Evolutionary conservation across 345 rosid species (phyloP).

Genomic region (Leavenworthia alabamica): DNA sequence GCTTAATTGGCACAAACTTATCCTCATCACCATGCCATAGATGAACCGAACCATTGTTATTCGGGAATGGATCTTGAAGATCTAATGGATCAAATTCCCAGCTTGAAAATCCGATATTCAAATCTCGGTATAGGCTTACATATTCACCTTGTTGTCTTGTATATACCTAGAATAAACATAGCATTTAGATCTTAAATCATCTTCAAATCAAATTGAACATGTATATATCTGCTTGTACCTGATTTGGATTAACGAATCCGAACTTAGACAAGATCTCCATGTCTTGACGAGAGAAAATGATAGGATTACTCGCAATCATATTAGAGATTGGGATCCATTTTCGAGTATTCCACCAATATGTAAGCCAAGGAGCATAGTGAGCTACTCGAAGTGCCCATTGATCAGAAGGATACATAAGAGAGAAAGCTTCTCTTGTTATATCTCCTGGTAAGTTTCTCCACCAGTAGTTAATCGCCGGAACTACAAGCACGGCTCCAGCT

Average conservation of each 20-base stretch:
- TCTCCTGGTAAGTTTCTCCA: slow-evolving; percentile 51
- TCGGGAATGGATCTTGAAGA: slow-evolving; percentile 49
- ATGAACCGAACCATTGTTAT: slow-evolving; percentile 48
- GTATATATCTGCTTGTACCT: slow-evolving; percentile 4
- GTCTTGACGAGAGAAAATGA: slow-evolving; percentile 36
- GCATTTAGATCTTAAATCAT: not conserved
- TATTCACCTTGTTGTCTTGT: slow-evolving; percentile 51
- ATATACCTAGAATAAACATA: slow-evolving; percentile 12
- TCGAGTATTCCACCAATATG: slow-evolving; percentile 61
- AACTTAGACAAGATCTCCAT: slow-evolving; percentile 26
- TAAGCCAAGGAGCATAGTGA: slow-evolving; percentile 45
- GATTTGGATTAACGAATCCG: slow-evolving; percentile 4
- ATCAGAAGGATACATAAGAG: slow-evolving; percentile 32
- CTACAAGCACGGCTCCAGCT: slow-evolving; percentile 47
- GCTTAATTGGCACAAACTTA: slow-evolving; percentile 37
- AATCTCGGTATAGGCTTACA: slow-evolving; percentile 55
- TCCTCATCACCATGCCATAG: slow-evolving; percentile 83
- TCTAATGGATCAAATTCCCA: slow-evolving; percentile 80
- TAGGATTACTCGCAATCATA: slow-evolving; percentile 23
- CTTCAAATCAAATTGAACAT: not conserved
- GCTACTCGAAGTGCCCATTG: slow-evolving; percentile 52
- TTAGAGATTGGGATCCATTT: slow-evolving; percentile 37
- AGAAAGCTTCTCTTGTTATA: slow-evolving; percentile 32
- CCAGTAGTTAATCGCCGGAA: slow-evolving; percentile 50
- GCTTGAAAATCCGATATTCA: slow-evolving; percentile 55